Conservation (phyloP, 192 early-diverging fungal species). For the Coemansia sp. region DNA sequence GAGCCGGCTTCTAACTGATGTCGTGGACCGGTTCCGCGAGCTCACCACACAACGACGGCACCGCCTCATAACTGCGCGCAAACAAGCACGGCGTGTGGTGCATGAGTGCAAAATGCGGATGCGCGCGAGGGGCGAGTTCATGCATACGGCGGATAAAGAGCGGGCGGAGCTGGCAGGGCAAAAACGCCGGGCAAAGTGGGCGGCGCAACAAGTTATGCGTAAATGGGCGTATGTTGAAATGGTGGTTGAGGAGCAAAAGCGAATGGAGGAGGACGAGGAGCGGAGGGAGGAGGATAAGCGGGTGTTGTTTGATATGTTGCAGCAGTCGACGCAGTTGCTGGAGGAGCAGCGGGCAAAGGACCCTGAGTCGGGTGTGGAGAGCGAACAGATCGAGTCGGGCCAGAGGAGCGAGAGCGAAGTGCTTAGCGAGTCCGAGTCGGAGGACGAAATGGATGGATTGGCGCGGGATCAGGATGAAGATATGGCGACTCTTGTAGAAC, state of each 20-base stretch:
- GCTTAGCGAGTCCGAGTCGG: constrained; percentile 12
- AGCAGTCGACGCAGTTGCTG: constrained; percentile 70
- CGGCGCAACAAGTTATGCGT: constrained; percentile 63
- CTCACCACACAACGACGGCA: constrained; percentile 7
- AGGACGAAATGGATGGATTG: constrained; percentile 59
- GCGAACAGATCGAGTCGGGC: neutral
- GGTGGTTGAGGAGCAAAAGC: constrained; percentile 61
- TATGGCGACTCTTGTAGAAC: constrained; percentile 58
- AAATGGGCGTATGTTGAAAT: constrained; percentile 71
- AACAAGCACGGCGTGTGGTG: constrained; percentile 23
- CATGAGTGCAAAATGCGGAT: constrained; percentile 23
- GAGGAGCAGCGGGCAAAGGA: constrained; percentile 53
- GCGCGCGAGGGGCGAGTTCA: constrained; percentile 26
- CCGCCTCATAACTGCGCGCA: constrained; percentile 22
- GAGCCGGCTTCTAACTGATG: constrained; percentile 35
- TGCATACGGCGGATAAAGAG: constrained; percentile 19
- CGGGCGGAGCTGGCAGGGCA: constrained; percentile 22
- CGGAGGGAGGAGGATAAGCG: constrained; percentile 62
- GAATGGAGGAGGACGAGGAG: constrained; percentile 61
- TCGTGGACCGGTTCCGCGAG: constrained; percentile 29
- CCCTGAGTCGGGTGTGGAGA: neutral
- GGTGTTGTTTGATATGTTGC: constrained; percentile 70
- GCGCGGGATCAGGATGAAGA: constrained; percentile 65
- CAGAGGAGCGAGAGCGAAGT: neutral
- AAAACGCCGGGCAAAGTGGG: constrained; percentile 63